Evolutionary conservation across 2,329 filamentous ascomycete species (phyloP).

Genomic region (Venturia oleaginea): DNA sequence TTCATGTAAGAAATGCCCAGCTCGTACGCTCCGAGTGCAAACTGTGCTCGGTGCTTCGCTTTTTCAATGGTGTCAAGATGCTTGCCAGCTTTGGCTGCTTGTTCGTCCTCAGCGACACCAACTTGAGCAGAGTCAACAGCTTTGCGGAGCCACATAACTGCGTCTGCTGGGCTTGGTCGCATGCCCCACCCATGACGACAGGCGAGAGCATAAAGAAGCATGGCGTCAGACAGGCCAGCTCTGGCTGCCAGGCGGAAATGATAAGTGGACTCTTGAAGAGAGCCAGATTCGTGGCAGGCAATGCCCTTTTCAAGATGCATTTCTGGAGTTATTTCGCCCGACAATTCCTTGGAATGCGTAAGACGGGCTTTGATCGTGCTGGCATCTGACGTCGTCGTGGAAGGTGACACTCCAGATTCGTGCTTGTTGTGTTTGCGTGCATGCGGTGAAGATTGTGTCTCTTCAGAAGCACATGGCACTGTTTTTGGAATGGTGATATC

Average conservation of each 20-base stretch:
- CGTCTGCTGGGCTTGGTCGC: conserved; percentile 82
- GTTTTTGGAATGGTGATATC: conserved; percentile 12
- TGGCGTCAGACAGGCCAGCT: conserved; percentile 79
- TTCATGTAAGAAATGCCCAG: conserved; percentile 96
- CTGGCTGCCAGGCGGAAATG: conserved; percentile 84
- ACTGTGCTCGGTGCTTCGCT: conserved; percentile 82
- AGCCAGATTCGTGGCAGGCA: conserved; percentile 77
- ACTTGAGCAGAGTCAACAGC: conserved; percentile 76
- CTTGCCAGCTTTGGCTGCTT: conserved; percentile 49
- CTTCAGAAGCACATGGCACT: conserved; percentile 2
- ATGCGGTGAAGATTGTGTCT: conserved; percentile 12
- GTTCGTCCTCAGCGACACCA: conserved; percentile 76
- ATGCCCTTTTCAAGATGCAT: conserved; percentile 89
- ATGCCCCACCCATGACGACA: conserved; percentile 98
- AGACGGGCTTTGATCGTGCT: conserved; percentile 35
- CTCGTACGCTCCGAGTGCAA: conserved; percentile 92
- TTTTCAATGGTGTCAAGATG: conserved; percentile 56
- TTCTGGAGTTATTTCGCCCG: conserved; percentile 59
- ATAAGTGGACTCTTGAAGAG: conserved; percentile 88
- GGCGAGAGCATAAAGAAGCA: conserved; percentile 91
- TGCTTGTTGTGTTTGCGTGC: conserved; percentile 1
- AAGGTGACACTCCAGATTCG: not conserved
- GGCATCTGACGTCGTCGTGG: conserved; percentile 10
- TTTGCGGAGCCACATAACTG: conserved; percentile 83
- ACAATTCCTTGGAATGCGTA: conserved; percentile 37